A percentile compares a stretch with the other conserved stretches of the same genome.
Conservation (phyloP, 495 filamentous ascomycete species). For the Acidomyces sp. region DNA sequence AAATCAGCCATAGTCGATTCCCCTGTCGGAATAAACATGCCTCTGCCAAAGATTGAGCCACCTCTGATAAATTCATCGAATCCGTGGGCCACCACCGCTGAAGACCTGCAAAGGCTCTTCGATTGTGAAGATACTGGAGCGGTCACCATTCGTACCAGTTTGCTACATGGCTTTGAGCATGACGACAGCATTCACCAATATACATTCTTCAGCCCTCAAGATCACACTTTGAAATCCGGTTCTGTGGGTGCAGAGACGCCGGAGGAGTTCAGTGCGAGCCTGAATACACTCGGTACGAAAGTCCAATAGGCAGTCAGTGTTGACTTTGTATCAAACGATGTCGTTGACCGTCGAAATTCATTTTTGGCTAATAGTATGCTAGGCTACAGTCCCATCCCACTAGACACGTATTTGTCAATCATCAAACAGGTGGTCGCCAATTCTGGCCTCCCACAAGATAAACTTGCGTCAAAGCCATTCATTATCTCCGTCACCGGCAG, state of each 20-base stretch:
- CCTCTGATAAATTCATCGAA: conserved; percentile 58
- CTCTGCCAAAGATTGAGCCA: conserved; percentile 35
- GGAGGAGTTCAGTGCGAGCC: conserved; percentile 19
- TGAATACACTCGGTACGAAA: conserved; percentile 35
- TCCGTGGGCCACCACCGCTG: conserved; percentile 52
- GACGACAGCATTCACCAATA: conserved; percentile 34
- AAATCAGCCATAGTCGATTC: no score
- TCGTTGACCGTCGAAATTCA: no score
- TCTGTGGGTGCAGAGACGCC: background rate
- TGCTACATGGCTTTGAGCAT: conserved; percentile 46
- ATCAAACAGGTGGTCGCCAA: conserved; percentile 21
- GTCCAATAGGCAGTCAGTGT: no score
- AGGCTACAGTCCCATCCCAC: conserved; percentile 32
- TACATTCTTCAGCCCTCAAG: conserved; percentile 28
- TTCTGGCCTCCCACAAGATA: conserved; percentile 1
- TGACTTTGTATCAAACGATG: no score
- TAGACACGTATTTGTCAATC: conserved; percentile 27
- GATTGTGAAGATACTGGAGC: conserved; percentile 48
- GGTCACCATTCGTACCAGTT: conserved; percentile 54
- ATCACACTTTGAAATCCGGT: conserved; percentile 11
- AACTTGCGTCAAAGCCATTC: conserved; percentile 36
- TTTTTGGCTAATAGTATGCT: no score
- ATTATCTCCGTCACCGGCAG: conserved; percentile 59
- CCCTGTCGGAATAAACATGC: conserved; percentile 6
- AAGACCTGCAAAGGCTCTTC: conserved; percentile 45